These are phyloP conservation scores for Carex arenaria DNA, from an alignment of 202 grass and related monocot genomes.

Conservation along the genomic window DNA sequence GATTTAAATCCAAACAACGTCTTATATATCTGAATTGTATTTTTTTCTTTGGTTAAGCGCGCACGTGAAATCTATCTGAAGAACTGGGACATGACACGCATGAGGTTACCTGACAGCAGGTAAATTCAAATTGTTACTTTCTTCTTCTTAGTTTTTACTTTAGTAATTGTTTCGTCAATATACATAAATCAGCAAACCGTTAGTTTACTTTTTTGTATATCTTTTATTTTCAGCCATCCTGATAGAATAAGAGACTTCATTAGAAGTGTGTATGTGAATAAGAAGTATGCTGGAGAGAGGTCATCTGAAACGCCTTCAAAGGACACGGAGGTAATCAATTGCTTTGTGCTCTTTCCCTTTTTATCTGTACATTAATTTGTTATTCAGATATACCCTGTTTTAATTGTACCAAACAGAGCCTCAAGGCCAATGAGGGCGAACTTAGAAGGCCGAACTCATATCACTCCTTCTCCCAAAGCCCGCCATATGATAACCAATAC, in stretches of 20 bases:
- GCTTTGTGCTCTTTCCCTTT: neutral
- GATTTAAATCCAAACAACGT: neutral
- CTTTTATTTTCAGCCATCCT: slow-evolving; percentile 56
- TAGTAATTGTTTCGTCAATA: neutral
- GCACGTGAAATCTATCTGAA: slow-evolving; percentile 81
- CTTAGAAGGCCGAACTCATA: slow-evolving; percentile 71
- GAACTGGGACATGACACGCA: slow-evolving; percentile 91
- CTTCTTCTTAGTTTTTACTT: neutral
- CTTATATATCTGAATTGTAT: neutral
- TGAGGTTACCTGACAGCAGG: slow-evolving; percentile 91
- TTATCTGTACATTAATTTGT: neutral
- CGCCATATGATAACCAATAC: slow-evolving; percentile 92
- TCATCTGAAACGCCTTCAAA: slow-evolving; percentile 44
- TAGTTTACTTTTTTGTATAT: slow-evolving; percentile 4
- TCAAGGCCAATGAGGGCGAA: slow-evolving; percentile 55
- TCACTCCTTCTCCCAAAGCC: slow-evolving; percentile 98
- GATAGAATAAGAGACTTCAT: slow-evolving; percentile 98
- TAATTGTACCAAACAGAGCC: slow-evolving; percentile 39
- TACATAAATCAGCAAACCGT: neutral
- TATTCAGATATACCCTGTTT: neutral
- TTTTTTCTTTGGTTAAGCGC: slow-evolving; percentile 31
- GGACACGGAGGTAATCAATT: slow-evolving; percentile 51
- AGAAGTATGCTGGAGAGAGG: slow-evolving; percentile 72
- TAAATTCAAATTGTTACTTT: slow-evolving; percentile 24
- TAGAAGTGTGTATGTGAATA: slow-evolving; percentile 88